phyloP scores from a whole-genome alignment of 2,329 filamentous ascomycete species.

The Aspergillus intermedius region DNA sequence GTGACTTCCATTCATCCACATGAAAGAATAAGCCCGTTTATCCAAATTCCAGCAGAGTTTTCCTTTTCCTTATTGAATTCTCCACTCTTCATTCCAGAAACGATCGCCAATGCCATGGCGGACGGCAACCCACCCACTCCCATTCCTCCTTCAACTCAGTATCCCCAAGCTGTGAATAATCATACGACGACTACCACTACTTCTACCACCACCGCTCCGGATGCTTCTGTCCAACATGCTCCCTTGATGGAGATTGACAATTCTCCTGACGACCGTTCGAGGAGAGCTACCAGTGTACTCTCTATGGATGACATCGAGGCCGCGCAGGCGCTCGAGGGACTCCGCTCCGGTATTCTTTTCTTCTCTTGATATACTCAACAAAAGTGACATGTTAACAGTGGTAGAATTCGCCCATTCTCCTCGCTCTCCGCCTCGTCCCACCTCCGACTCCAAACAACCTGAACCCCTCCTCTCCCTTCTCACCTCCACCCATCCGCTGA shows the following conservation, averaged over 20 bases:
- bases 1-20: neutral
- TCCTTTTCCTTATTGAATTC: neutral
- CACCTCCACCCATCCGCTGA: slow-evolving; percentile 78
- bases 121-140: slow-evolving; percentile 12
- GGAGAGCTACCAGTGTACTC: slow-evolving; percentile 40
- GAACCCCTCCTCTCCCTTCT: slow-evolving; percentile 82
- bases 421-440: slow-evolving; percentile 33
- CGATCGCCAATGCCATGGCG: slow-evolving; percentile 11
- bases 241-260: slow-evolving; percentile 36
- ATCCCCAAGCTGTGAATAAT: slow-evolving; percentile 3
- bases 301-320: slow-evolving; percentile 51
- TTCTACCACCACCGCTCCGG: slow-evolving; percentile 8
- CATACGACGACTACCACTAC: slow-evolving; percentile 1
- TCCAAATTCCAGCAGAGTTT: neutral
- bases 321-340: slow-evolving; percentile 67
- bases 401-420: slow-evolving; percentile 63
- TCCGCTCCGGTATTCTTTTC: slow-evolving; percentile 58
- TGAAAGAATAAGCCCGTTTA: neutral
- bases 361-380: slow-evolving; percentile 1
- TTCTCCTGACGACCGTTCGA: slow-evolving; percentile 33
- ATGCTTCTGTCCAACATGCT: slow-evolving; percentile 18
- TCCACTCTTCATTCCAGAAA: neutral
- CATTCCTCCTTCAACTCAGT: slow-evolving; percentile 11
- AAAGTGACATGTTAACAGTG: slow-evolving; percentile 7
- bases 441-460: slow-evolving; percentile 44